Conservation (phyloP, 148 eudicot genomes). For the Euryodendron excelsum region DNA sequence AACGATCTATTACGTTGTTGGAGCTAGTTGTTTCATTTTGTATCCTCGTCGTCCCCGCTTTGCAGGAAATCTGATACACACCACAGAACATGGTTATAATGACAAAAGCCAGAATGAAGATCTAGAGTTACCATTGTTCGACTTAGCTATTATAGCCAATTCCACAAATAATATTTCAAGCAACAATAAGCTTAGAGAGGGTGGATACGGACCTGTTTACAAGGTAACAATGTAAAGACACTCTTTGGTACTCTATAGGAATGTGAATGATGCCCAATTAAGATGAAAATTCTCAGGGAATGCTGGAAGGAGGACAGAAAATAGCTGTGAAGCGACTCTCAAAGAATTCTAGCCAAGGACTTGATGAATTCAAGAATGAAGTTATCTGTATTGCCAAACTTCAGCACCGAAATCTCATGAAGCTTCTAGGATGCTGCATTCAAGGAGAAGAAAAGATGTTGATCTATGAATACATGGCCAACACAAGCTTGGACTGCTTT, state of each 20-base stretch:
- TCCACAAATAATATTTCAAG: conserved; percentile 22
- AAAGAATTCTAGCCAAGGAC: conserved; percentile 15
- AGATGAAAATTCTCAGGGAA: not conserved
- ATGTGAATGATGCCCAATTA: no score
- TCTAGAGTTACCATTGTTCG: conserved; percentile 18
- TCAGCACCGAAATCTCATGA: conserved; percentile 20
- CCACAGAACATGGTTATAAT: no score
- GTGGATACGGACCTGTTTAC: not conserved
- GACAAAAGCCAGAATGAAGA: conserved; percentile 3
- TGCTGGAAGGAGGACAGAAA: conserved; percentile 27
- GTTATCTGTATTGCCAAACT: conserved; percentile 18
- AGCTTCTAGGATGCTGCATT: conserved; percentile 21
- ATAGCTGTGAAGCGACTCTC: conserved; percentile 23
- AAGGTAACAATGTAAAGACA: no score
- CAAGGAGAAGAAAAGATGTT: conserved; percentile 18
- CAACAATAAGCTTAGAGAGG: conserved; percentile 21
- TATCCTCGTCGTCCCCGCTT: not conserved
- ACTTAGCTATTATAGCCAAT: not conserved
- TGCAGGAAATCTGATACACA: not conserved
- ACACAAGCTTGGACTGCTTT: conserved; percentile 19
- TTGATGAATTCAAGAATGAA: conserved; percentile 19
- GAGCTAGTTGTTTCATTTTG: no score
- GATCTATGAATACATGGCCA: conserved; percentile 22
- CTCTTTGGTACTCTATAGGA: no score
- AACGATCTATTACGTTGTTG: no score